Base-by-base conservation (phyloP, 2,329 filamentous ascomycete species). In the Claviceps maximensis region DNA sequence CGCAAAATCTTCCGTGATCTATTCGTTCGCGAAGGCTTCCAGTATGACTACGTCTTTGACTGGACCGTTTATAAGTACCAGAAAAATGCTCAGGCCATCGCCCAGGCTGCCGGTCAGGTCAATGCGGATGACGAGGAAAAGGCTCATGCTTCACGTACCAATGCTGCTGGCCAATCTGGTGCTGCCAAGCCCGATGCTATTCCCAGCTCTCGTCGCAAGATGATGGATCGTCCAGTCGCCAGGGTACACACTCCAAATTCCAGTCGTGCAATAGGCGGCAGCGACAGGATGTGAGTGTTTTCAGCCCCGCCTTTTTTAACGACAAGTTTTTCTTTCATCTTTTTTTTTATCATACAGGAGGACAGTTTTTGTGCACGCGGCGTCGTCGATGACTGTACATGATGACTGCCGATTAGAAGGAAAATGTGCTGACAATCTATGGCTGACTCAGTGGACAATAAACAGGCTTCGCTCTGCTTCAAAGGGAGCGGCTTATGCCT, bases 21-120 rank as follows among this genome's bases (percentile, higher is more conserved):
- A 56, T 98, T 98, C 67, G 93, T 98, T 61, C 89, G 93, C 58
- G 93, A 97, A 73, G 93, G 91, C 53, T 98, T 97, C 84, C 93
- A 98, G 76, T 97, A 98, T 72, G 93, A 98, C 74, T 97, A 98
- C 64, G 93, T 98, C 63, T 98, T 98, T 65, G 93, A 98, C 75
- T 98, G 93, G 93, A 98, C 93, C 56, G 93, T 97, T 65, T 97
- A 96, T 83, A 97, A 97, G 78, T 96, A 97, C 79, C 90, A 96
- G 81, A 96, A 96, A 84, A 97, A 96, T 64, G 90, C 90, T 53
- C 88, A 94, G 74, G 89, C 54, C 65, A 95, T 95, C 69, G 87
- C 88, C 61, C 85, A 91, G 70, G 87, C 86, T 61, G 83, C 83
- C 60, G 83, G 79, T 61, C 75, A 81, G 65, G 73, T 73, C 55